phyloP scores from a whole-genome alignment of 2,329 filamentous ascomycete species.

The Pseudocercospora fijiensis region DNA sequence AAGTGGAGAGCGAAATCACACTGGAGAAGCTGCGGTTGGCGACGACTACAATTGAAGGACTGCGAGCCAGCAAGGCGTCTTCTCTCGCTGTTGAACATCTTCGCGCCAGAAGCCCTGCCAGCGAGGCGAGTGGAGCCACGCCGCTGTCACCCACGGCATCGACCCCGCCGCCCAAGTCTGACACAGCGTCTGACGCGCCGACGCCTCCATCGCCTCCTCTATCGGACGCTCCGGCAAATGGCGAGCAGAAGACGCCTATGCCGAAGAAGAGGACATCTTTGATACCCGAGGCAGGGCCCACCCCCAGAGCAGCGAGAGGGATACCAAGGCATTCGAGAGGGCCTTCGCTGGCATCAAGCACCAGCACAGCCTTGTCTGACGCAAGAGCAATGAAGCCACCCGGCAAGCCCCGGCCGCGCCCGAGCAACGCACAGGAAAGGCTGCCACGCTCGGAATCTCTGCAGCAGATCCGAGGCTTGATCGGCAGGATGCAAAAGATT shows the following conservation, averaged over 20 bases:
- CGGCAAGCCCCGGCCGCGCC: slow-evolving; percentile 44
- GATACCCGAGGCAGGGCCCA: slow-evolving; percentile 52
- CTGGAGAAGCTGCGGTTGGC: slow-evolving; percentile 86
- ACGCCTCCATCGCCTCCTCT: slow-evolving; percentile 93
- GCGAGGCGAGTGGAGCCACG: slow-evolving; percentile 62
- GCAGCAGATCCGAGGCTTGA: slow-evolving; percentile 87
- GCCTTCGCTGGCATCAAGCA: slow-evolving; percentile 52
- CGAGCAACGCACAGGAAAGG: slow-evolving; percentile 32
- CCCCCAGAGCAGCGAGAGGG: slow-evolving; percentile 54
- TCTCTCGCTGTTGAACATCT: slow-evolving; percentile 49
- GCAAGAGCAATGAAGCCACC: slow-evolving; percentile 42
- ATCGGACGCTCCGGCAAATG: slow-evolving; percentile 74
- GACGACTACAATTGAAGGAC: slow-evolving; percentile 52
- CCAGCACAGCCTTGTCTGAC: slow-evolving; percentile 30
- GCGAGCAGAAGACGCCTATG: slow-evolving; percentile 43
- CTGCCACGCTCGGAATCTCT: slow-evolving; percentile 69
- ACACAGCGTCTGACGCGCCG: slow-evolving; percentile 63
- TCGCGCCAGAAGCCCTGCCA: slow-evolving; percentile 51
- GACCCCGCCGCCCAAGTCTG: slow-evolving; percentile 74
- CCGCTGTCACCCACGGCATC: slow-evolving; percentile 86
- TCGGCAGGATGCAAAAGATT: slow-evolving; percentile 94
- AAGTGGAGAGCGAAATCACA: slow-evolving; percentile 90
- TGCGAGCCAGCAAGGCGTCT: slow-evolving; percentile 53
- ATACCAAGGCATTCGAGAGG: slow-evolving; percentile 54
- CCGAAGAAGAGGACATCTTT: slow-evolving; percentile 47